A percentile compares a stretch with the other conserved stretches of the same genome.
phyloP scores from a whole-genome alignment of 2,329 filamentous ascomycete species.

The Fusarium avenaceum region DNA sequence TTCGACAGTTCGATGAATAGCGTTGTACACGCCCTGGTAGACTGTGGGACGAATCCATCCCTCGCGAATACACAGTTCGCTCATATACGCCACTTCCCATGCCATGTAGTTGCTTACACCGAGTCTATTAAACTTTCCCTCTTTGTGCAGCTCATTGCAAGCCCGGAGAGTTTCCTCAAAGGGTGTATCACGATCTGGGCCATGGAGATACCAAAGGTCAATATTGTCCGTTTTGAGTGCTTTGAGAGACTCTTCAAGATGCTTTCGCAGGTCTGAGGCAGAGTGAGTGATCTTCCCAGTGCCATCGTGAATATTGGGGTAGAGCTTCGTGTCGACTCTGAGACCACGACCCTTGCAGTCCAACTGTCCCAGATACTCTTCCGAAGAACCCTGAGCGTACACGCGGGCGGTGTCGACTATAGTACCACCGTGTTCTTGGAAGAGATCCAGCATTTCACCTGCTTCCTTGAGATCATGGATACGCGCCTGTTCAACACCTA shows the following conservation, averaged over 20 bases:
- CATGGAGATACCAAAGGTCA: constrained; percentile 57
- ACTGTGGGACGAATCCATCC: constrained; percentile 79
- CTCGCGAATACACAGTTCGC: constrained; percentile 74
- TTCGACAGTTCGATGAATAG: constrained; percentile 68
- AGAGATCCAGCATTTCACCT: constrained; percentile 2
- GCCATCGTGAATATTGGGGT: constrained; percentile 8
- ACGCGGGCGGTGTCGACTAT: constrained; percentile 9
- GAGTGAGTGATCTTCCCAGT: constrained; percentile 8
- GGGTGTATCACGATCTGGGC: constrained; percentile 68
- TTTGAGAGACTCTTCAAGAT: constrained; percentile 17
- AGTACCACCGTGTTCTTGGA: constrained; percentile 4
- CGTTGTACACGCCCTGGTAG: constrained; percentile 79
- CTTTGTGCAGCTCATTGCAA: constrained; percentile 77
- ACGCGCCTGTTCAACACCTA: constrained; percentile 13
- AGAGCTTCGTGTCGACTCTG: constrained; percentile 7
- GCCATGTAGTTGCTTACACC: constrained; percentile 81
- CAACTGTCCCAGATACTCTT: constrained; percentile 14
- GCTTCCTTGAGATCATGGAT: constrained; percentile 10
- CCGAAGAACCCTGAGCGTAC: constrained; percentile 6
- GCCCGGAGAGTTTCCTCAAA: constrained; percentile 78
- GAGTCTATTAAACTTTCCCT: constrained; percentile 79
- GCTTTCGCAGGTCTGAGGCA: background rate
- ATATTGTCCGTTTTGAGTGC: constrained; percentile 33
- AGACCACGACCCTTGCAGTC: background rate
- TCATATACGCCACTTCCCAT: constrained; percentile 82